phyloP scores from a whole-genome alignment of 2,329 filamentous ascomycete species.

The Plenodomus biglobosus region DNA sequence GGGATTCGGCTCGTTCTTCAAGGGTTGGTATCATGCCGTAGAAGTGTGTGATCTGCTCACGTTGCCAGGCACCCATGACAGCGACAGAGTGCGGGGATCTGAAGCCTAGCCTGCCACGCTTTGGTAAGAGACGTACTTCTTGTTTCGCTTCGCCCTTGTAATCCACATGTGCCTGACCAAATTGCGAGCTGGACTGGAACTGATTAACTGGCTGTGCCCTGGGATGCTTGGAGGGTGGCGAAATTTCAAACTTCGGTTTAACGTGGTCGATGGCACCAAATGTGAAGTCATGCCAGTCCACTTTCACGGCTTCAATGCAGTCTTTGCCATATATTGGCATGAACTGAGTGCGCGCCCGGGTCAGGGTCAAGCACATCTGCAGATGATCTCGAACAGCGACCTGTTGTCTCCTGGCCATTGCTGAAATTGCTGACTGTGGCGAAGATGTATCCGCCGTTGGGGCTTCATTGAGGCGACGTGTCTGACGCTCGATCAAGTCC shows the following conservation, averaged over 20 bases:
- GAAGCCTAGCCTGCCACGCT: constrained; percentile 35
- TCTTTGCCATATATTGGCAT: constrained; percentile 79
- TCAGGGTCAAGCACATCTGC: constrained; percentile 78
- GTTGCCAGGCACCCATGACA: constrained; percentile 64
- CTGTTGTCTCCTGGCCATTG: constrained; percentile 68
- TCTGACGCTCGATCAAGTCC: constrained; percentile 72
- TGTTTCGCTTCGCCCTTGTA: constrained; percentile 13
- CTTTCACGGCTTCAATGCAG: constrained; percentile 72
- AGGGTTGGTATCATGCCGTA: constrained; percentile 72
- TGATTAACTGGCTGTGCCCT: constrained; percentile 8
- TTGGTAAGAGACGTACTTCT: constrained; percentile 49
- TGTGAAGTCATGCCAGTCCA: constrained; percentile 50
- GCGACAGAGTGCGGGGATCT: constrained; percentile 29
- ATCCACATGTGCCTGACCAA: constrained; percentile 27
- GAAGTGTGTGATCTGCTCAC: constrained; percentile 66
- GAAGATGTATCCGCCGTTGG: constrained; percentile 60
- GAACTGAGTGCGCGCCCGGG: constrained; percentile 76
- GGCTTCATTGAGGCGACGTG: constrained; percentile 54
- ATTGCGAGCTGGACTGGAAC: constrained; percentile 16
- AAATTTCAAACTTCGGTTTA: constrained; percentile 35
- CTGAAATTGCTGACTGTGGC: constrained; percentile 68
- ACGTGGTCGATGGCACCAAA: constrained; percentile 28
- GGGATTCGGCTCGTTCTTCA: constrained; percentile 67
- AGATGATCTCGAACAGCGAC: constrained; percentile 70
- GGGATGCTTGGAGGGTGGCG: constrained; percentile 13